These are phyloP conservation scores for Ophiobolus disseminans DNA, from an alignment of 2,329 filamentous ascomycete genomes.

Conservation along the genomic window DNA sequence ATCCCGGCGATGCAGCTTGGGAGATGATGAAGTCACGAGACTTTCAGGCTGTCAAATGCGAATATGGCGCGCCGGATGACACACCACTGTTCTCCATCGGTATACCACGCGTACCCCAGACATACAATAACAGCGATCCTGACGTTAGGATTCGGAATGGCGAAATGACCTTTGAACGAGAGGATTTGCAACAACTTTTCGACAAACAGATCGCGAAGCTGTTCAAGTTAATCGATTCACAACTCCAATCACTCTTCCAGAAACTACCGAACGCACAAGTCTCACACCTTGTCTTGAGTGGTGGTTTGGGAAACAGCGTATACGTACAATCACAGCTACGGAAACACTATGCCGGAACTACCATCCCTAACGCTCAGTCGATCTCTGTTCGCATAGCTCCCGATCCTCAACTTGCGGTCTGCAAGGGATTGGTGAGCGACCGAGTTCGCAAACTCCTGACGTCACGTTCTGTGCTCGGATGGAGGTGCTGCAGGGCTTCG, in stretches of 20 bases:
- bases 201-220: slow-evolving; percentile 47
- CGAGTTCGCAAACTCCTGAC: slow-evolving; percentile 57
- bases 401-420: slow-evolving; percentile 63
- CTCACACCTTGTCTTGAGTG: slow-evolving; percentile 51
- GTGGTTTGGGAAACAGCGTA: slow-evolving; percentile 52
- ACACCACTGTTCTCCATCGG: slow-evolving; percentile 46
- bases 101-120: slow-evolving; percentile 42
- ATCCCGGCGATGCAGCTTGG: slow-evolving; percentile 48
- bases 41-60: slow-evolving; percentile 52
- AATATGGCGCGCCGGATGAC: slow-evolving; percentile 48
- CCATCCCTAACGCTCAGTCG: slow-evolving; percentile 29
- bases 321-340: slow-evolving; percentile 50
- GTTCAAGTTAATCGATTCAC: slow-evolving; percentile 44
- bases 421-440: slow-evolving; percentile 61
- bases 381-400: slow-evolving; percentile 47
- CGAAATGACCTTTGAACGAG: slow-evolving; percentile 43
- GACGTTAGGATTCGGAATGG: slow-evolving; percentile 42
- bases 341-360: slow-evolving; percentile 39
- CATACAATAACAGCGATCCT: slow-evolving; percentile 41
- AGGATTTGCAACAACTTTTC: slow-evolving; percentile 44
- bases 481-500: slow-evolving; percentile 47
- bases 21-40: slow-evolving; percentile 51
- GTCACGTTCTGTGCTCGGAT: slow-evolving; percentile 53
- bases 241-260: slow-evolving; percentile 38
- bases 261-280: slow-evolving; percentile 40